Conservation (phyloP, 2,329 filamentous ascomycete species). For the Macroventuria anomochaeta region DNA sequence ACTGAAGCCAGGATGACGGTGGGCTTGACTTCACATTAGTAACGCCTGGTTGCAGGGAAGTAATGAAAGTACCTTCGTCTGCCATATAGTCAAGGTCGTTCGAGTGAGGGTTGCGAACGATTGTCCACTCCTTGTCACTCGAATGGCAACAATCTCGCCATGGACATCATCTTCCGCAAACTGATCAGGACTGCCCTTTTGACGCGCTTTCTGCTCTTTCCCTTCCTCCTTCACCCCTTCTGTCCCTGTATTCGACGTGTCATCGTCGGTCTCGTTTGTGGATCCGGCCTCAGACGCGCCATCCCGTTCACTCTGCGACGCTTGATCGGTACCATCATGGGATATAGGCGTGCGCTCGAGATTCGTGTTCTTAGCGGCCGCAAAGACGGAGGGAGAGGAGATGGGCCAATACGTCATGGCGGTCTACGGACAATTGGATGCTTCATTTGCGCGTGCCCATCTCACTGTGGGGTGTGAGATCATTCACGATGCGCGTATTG, state of each 20-base stretch:
- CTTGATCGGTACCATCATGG: conserved; percentile 61
- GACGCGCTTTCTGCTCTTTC: conserved; percentile 6
- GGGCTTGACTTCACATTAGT: conserved; percentile 63
- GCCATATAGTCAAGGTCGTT: conserved; percentile 91
- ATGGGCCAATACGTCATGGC: conserved; percentile 87
- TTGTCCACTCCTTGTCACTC: conserved; percentile 79
- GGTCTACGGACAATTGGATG: conserved; percentile 45
- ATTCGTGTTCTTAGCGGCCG: conserved; percentile 71
- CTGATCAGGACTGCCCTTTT: conserved; percentile 13
- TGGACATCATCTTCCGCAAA: conserved; percentile 49
- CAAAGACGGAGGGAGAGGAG: conserved; percentile 82
- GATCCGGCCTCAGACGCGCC: conserved; percentile 20
- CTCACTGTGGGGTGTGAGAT: conserved; percentile 36
- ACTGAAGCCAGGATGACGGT: conserved; percentile 87
- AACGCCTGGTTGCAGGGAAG: conserved; percentile 17
- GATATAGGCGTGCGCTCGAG: conserved; percentile 63
- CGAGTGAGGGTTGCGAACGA: conserved; percentile 86
- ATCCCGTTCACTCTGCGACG: conserved; percentile 30
- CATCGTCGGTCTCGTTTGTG: conserved; percentile 20
- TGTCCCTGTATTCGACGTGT: conserved; percentile 11
- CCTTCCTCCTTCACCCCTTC: conserved; percentile 21
- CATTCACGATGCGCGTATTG: conserved; percentile 29
- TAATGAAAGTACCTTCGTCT: conserved; percentile 76
- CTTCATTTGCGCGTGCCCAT: conserved; percentile 48
- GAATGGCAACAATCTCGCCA: conserved; percentile 76